A percentile compares a stretch with the other conserved stretches of the same genome.
Evolutionary conservation across 2,329 filamentous ascomycete species (phyloP).

Genomic region (Lachnellula arida): DNA sequence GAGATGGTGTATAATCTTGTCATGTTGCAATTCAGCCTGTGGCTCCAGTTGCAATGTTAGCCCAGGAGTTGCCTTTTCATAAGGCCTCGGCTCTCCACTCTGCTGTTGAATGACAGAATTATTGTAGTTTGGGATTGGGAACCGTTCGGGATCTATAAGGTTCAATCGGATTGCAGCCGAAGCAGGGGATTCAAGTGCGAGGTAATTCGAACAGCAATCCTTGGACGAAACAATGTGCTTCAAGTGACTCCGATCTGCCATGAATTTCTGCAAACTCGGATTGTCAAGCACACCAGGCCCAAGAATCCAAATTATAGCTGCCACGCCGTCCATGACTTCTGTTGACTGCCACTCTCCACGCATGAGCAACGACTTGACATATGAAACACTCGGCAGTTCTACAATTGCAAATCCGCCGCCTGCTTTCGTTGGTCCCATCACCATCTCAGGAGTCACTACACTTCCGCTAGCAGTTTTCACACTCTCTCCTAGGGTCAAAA

Average conservation of each 20-base stretch:
- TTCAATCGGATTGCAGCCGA: constrained; percentile 64
- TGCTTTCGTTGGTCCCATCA: constrained; percentile 61
- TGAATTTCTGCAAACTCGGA: constrained; percentile 62
- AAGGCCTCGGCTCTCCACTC: constrained; percentile 7
- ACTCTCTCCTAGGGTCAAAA: constrained; percentile 57
- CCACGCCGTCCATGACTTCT: constrained; percentile 62
- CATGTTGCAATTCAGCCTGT: constrained; percentile 35
- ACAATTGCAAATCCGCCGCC: constrained; percentile 75
- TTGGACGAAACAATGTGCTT: constrained; percentile 74
- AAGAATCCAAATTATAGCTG: constrained; percentile 75
- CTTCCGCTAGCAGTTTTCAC: constrained; percentile 61
- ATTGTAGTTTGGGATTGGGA: constrained; percentile 66
- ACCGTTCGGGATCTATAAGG: constrained; percentile 68
- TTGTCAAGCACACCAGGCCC: constrained; percentile 63
- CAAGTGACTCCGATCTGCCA: constrained; percentile 53
- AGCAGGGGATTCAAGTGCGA: constrained; percentile 65
- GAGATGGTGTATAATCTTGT: constrained; percentile 45
- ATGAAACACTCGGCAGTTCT: constrained; percentile 68
- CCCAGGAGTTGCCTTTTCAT: constrained; percentile 22
- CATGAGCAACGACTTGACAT: constrained; percentile 64
- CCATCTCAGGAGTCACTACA: constrained; percentile 79
- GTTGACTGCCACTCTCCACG: constrained; percentile 67
- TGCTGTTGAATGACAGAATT: constrained; percentile 20
- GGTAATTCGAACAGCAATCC: constrained; percentile 70
- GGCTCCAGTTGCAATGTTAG: constrained; percentile 26